phyloP scores from a whole-genome alignment of 768 basidiomycete genomes.

The Serendipita sp. region DNA sequence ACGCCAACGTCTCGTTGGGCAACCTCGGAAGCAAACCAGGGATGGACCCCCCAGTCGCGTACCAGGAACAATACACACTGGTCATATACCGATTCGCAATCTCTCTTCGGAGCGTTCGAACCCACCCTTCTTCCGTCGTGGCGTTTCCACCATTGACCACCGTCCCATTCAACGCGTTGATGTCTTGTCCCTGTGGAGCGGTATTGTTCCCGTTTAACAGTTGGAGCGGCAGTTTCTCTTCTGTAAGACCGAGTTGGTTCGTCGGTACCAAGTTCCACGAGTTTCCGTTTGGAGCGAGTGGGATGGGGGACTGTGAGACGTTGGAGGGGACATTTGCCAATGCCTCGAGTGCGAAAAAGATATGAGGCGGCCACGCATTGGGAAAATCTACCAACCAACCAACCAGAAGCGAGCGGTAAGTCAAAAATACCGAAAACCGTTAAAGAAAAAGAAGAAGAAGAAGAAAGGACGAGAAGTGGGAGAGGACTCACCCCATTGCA shows the following conservation, averaged over 20 bases:
- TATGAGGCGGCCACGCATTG: conserved; percentile 81
- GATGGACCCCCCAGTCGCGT: conserved; percentile 78
- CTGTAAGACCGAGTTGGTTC: conserved; percentile 69
- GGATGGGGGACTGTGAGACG: conserved; percentile 41
- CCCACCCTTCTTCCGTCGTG: conserved; percentile 49
- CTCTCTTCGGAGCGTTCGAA: conserved; percentile 42
- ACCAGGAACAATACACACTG: conserved; percentile 84
- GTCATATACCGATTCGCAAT: conserved; percentile 75
- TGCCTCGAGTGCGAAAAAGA: conserved; percentile 65
- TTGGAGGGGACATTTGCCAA: conserved; percentile 60
- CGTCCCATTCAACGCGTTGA: conserved; percentile 37
- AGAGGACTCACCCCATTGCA: conserved; percentile 44
- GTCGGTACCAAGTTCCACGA: conserved; percentile 55
- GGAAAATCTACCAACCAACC: conserved; percentile 27
- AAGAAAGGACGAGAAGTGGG: too few species aligned
- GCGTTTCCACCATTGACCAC: conserved; percentile 54
- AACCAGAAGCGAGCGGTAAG: neutral
- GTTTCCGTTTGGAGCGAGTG: conserved; percentile 32
- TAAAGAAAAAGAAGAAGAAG: neutral
- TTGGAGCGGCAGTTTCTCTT: conserved; percentile 57
- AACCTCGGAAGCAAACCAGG: conserved; percentile 46
- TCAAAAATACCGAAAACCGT: neutral
- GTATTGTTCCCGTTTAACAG: conserved; percentile 29
- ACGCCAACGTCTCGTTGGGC: conserved; percentile 50
- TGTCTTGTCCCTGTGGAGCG: conserved; percentile 39